Evolutionary conservation across 2,329 filamentous ascomycete species (phyloP), one percentile per base, ranked within the genome.

Genomic region (Lasiodiplodia sp.): DNA sequence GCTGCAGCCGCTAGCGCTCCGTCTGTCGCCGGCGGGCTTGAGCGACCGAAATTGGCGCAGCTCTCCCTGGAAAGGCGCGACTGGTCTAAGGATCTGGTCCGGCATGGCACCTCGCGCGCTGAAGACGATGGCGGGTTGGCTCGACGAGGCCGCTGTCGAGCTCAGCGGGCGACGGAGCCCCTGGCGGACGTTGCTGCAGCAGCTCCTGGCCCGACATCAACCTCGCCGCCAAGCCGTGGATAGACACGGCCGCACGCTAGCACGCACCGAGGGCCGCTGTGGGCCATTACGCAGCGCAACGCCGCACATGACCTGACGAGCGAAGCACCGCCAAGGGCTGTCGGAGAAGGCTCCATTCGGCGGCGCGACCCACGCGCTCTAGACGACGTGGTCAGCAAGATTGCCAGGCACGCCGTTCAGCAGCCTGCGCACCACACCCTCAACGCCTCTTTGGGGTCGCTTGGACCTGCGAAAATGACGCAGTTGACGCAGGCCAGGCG

Each of bases 271-370:
- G 21, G 25, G 64, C 37, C 64, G 37, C 64, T 47, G 38, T 67
- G 64, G 53, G 52, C 64, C 64, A 67, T 67, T 67, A 67, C 64
- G 64, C 66, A 67, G 55, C 55, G 56, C 66, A 52, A 67, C 66
- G 56, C 66, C 66, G 66, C 66, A 62, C 66, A 67, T 67, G 66
- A 67, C 66, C 62, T 55, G 62, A 52, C 62, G 62, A 65, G 58
- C 58, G 40, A 63, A 63, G 58, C 58, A 49, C 58, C 21, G 38
- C 57, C 57, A 60, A 60, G 57, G 38, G 57, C 37, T 12, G 2
- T 55, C 62, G 62, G 62, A 65, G 62, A 53, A 52, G 31, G 62
- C 55, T 49, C 23, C 53, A 57, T 44, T 57, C 23, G 52, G 52
- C 51, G 53, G 23, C 51, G 38, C n/a, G 64, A 58, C 56, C 52